Conservation (phyloP, 1,284 basidiomycete species). For the Heliocybe sulcata region DNA sequence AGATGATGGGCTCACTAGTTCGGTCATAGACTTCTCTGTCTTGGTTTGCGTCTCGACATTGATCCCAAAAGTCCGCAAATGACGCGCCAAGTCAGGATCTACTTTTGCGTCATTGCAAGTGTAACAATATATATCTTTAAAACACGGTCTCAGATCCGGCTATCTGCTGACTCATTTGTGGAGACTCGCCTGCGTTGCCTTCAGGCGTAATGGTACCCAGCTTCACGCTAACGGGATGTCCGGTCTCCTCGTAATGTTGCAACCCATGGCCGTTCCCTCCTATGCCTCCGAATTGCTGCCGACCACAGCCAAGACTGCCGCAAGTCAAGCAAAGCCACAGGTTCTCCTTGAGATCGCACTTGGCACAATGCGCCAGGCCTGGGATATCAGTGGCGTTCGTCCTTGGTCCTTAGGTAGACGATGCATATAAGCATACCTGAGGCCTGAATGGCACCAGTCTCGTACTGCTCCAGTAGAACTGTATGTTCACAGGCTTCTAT, state of each 20-base stretch:
- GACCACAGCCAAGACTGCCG: slow-evolving; percentile 91
- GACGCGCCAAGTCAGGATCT: slow-evolving; percentile 73
- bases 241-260: slow-evolving; percentile 70
- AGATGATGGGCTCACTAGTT: slow-evolving; percentile 53
- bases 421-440: slow-evolving; percentile 30
- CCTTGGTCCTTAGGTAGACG: background rate
- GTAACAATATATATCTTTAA: slow-evolving; percentile 90
- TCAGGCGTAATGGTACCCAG: slow-evolving; percentile 96
- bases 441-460: slow-evolving; percentile 43
- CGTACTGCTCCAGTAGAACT: slow-evolving; percentile 64
- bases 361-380: slow-evolving; percentile 73
- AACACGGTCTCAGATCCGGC: background rate
- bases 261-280: slow-evolving; percentile 92
- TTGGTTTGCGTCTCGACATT: slow-evolving; percentile 80
- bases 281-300: slow-evolving; percentile 80
- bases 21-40: slow-evolving; percentile 97
- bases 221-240: slow-evolving; percentile 87
- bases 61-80: slow-evolving; percentile 84
- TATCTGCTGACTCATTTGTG: background rate
- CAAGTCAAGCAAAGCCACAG: slow-evolving; percentile 95
- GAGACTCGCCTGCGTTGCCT: slow-evolving; percentile 67
- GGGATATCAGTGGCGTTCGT: slow-evolving; percentile 7
- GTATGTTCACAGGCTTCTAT: slow-evolving; percentile 87
- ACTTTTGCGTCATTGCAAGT: slow-evolving; percentile 82
- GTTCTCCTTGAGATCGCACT: slow-evolving; percentile 82